These are phyloP conservation scores for Xylaria venustula DNA, from an alignment of 495 filamentous ascomycete genomes.

Conservation along the genomic window DNA sequence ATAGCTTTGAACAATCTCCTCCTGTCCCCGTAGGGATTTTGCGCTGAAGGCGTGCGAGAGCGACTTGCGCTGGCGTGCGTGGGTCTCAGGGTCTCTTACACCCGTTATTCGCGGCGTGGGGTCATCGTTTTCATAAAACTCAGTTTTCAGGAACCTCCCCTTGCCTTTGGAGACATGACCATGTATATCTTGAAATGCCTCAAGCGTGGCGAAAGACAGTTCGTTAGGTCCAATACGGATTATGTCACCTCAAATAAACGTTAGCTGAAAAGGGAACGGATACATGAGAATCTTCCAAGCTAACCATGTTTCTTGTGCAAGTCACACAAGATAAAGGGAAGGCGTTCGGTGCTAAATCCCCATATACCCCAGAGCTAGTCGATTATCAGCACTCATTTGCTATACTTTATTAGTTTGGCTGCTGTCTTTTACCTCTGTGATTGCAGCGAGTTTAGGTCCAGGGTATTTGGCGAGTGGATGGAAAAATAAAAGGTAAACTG, in stretches of 20 bases:
- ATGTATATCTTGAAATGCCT: slow-evolving; percentile 13
- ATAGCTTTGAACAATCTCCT: slow-evolving; percentile 43
- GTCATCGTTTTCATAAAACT: slow-evolving; percentile 12
- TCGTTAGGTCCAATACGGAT: slow-evolving; percentile 13
- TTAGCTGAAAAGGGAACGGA: neutral
- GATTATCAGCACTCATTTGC: neutral
- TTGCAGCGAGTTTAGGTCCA: slow-evolving; percentile 8
- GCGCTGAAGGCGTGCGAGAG: slow-evolving; percentile 50
- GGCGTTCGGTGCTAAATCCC: slow-evolving; percentile 2
- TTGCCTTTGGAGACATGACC: slow-evolving; percentile 11
- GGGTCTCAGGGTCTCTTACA: slow-evolving; percentile 18
- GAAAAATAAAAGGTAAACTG: slow-evolving; percentile 6
- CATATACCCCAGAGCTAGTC: slow-evolving; percentile 11
- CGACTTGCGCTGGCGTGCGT: slow-evolving; percentile 34
- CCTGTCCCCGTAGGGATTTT: slow-evolving; percentile 47
- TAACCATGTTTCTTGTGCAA: slow-evolving; percentile 15
- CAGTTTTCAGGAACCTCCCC: slow-evolving; percentile 9
- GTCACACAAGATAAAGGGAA: slow-evolving; percentile 7
- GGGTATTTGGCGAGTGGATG: slow-evolving; percentile 15
- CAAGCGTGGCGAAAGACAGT: slow-evolving; percentile 10
- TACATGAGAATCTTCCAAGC: neutral
- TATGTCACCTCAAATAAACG: slow-evolving; percentile 3
- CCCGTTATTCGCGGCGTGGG: slow-evolving; percentile 1
- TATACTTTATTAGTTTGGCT: neutral
- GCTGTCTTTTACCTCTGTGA: slow-evolving; percentile 1